These are phyloP conservation scores for Zelopaecilomyces penicillatus DNA, from an alignment of 2,329 filamentous ascomycete genomes.

Conservation along the genomic window DNA sequence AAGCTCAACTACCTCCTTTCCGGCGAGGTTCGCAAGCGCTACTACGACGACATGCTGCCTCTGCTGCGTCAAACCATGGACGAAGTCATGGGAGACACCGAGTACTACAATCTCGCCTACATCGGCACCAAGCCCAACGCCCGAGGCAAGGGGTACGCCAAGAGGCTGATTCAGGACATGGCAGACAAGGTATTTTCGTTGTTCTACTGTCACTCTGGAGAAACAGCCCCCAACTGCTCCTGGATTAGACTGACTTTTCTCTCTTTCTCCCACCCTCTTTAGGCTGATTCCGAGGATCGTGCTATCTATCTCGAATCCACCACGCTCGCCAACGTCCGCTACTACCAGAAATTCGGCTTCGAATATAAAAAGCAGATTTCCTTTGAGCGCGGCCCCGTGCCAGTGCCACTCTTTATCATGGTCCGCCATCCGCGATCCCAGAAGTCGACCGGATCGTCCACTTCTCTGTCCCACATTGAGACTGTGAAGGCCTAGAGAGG, in stretches of 20 bases:
- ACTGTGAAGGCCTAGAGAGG: slow-evolving; percentile 3
- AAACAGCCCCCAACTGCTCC: too few species aligned
- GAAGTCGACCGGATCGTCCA: slow-evolving; percentile 18
- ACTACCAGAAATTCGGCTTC: slow-evolving; percentile 73
- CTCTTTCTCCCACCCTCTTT: neutral
- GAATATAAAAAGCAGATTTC: slow-evolving; percentile 54
- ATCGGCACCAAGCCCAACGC: slow-evolving; percentile 66
- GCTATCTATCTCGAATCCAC: slow-evolving; percentile 75
- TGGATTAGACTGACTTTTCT: too few species aligned
- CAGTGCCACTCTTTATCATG: slow-evolving; percentile 70
- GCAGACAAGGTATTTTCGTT: slow-evolving; percentile 44
- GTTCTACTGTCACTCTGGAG: too few species aligned
- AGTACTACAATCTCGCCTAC: slow-evolving; percentile 78
- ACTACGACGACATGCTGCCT: slow-evolving; percentile 70
- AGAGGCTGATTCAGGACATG: slow-evolving; percentile 63
- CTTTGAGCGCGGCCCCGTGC: slow-evolving; percentile 47
- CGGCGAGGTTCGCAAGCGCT: slow-evolving; percentile 61
- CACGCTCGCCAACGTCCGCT: slow-evolving; percentile 56
- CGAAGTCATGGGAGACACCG: slow-evolving; percentile 56
- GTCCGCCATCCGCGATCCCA: slow-evolving; percentile 57
- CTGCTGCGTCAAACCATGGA: slow-evolving; percentile 65
- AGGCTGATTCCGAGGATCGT: slow-evolving; percentile 60
- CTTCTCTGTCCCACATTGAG: slow-evolving; percentile 7
- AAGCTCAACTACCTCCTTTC: slow-evolving; percentile 67
- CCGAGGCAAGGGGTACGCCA: slow-evolving; percentile 64